Evolutionary conservation across 2,329 filamentous ascomycete genomes (phyloP), one percentile per base, ranked within the genome.

Genomic region (Phoma sp.): DNA sequence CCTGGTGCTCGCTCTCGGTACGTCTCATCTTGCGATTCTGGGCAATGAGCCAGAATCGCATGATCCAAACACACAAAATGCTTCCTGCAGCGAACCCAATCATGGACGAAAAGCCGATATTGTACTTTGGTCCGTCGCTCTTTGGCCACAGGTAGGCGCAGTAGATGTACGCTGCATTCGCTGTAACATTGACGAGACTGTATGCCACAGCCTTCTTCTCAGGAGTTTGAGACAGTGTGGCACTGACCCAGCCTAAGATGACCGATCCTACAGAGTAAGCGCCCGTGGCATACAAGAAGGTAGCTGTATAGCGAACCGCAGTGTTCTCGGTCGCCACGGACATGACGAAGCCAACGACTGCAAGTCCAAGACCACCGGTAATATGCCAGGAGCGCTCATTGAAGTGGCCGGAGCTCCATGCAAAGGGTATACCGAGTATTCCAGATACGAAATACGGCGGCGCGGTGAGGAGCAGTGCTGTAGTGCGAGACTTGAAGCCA

Each of bases 331-430:
- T 72, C 0, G 64, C 63, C 29, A 18, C 15, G 4, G 37, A 15
- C 7, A 45, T 45, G 9, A 74, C 61, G 18, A 78, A 78, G 2
- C 77, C 77, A 0, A 66, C 65, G 1, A 79, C 64, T 2, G 76
- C 74, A 15, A 75, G 51, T 1, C 61, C 50, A 11, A 79, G 61
- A 4, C 76, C 75, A 7, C 50, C 63, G 1, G 77, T 78, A 32
- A 80, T 80, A 42, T 80, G 78, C 75, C 76, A 79, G 1, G 77
- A 78, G 11, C 77, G 70, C 57, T 80, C 78, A 45, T 78, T 75
- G 29, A 76, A 66, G 3, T 73, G 72, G 2, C 78, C 81, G 3
- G 79, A 81, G 46, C 73, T 79, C 73, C 76, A 80, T 1, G 77
- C 79, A 10, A 78, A 74, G 5, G 73, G 55, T 29, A 81, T 75